Base-by-base conservation (phyloP, 306 rosid genomes). In the Lathyrus oleraceus region DNA sequence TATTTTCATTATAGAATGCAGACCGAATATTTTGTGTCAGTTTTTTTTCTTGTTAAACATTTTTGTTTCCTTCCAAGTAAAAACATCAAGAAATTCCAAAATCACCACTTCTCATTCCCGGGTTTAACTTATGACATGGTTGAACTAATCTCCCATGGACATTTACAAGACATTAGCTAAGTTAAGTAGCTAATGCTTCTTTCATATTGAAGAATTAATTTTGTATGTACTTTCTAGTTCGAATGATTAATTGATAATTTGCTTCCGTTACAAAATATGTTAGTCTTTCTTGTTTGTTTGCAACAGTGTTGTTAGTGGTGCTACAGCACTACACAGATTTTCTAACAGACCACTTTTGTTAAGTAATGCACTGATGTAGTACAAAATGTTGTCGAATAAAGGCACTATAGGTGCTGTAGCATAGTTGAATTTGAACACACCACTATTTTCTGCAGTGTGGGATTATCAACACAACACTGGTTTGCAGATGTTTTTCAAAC, bases 131-230 rank as follows among this genome's bases (percentile, higher is more conserved):
- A 42, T 14, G 35, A 53, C 17, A 10, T 6, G 25, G 56, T 28
- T 79, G 42, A 35, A 56, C 27, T 4, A 54, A 43, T 51, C 25
- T 52, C 42, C 75, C 5, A 11, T 36, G 57, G 16, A 21, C 17
- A 42, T 66, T 49, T 68, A 54, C 39, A 49, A 57, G n/a, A 58
- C 53, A 76, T 65, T 42, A 35, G 19, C 59, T 63, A 21, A 66
- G 61, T 42, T 63, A 16, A 66, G 61, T 42, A 43, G 19, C 43
- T 63, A 23, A n/a, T 9, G 16, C 62, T 19, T 51, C 8, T 23
- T 23, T 48, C 32, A 52, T 21, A 40, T 67, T 57, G 23, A 52
- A 42, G 40, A 60, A 36, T 38, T 71, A 48, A 8, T 15, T 70
- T 57, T 5, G 40, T 57, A n/a, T 10, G 8, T 38, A 3, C 19